Evolutionary conservation across 805 yeast species (phyloP).

Genomic region (Ogataea pilisensis): DNA sequence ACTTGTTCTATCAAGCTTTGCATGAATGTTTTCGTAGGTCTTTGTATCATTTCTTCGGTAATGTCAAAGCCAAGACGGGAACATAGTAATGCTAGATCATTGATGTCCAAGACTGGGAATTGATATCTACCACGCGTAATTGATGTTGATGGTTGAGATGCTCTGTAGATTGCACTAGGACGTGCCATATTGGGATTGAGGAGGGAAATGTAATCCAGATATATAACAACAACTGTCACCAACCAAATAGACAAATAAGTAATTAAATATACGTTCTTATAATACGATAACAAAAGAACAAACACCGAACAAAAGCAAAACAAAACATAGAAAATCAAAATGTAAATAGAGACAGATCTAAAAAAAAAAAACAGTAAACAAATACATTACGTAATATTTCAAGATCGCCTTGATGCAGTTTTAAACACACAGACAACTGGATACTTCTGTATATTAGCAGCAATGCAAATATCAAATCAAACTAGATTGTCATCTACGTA

Average conservation of each 20-base stretch:
- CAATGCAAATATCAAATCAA: too few species aligned
- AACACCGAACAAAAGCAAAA: too few species aligned
- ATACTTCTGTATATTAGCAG: too few species aligned
- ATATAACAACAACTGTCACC: too few species aligned
- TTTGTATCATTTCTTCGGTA: constrained; percentile 26
- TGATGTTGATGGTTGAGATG: constrained; percentile 23
- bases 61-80: constrained; percentile 28
- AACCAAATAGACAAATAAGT: too few species aligned
- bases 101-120: constrained; percentile 31
- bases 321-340: neutral
- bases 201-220: too few species aligned
- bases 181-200: constrained; percentile 29
- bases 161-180: constrained; percentile 32
- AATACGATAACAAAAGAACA: too few species aligned
- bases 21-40: constrained; percentile 32
- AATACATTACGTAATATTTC: neutral
- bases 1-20: constrained; percentile 31
- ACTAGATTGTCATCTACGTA: too few species aligned
- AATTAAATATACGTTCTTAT: too few species aligned
- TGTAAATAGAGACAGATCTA: neutral
- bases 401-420: too few species aligned
- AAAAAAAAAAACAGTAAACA: neutral
- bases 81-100: constrained; percentile 25
- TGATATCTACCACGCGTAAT: constrained; percentile 26
- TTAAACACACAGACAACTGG: neutral